These are phyloP conservation scores for Microcyclosporella mali DNA, from an alignment of 2,329 filamentous ascomycete species.

Conservation along the genomic window DNA sequence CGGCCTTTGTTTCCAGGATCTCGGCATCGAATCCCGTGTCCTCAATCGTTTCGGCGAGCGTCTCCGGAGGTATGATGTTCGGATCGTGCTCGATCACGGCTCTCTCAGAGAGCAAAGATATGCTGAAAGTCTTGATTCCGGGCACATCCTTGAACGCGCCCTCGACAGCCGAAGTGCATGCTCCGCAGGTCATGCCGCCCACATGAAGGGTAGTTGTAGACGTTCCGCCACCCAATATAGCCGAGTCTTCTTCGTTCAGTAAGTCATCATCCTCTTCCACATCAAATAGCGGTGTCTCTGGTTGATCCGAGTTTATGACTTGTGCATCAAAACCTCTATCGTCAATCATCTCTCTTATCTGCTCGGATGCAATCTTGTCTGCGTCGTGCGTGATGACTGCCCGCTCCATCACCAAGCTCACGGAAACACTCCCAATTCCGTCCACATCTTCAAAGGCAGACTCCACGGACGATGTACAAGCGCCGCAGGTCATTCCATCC, in stretches of 20 bases:
- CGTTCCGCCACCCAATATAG: constrained; percentile 52
- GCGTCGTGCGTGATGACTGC: constrained; percentile 89
- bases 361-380: constrained; percentile 62
- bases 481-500: constrained; percentile 80
- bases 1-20: constrained; percentile 63
- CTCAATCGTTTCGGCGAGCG: constrained; percentile 79
- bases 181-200: constrained; percentile 81
- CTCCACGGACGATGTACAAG: constrained; percentile 90
- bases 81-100: constrained; percentile 92
- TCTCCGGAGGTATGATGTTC: constrained; percentile 62
- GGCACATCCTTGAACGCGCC: constrained; percentile 76
- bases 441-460: constrained; percentile 74
- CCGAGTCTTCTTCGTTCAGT: constrained; percentile 16
- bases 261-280: constrained; percentile 13
- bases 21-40: constrained; percentile 88
- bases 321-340: constrained; percentile 88
- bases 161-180: constrained; percentile 94
- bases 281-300: constrained; percentile 21
- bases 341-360: constrained; percentile 79
- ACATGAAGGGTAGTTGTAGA: constrained; percentile 87
- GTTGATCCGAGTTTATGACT: constrained; percentile 29
- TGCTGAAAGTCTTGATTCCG: constrained; percentile 78
- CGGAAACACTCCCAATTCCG: constrained; percentile 79
- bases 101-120: constrained; percentile 90
- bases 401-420: constrained; percentile 92